Evolutionary conservation across 1,139 yeast species (phyloP), one percentile per base, ranked within the genome.

Genomic region (Magnusiomyces starmeri): DNA sequence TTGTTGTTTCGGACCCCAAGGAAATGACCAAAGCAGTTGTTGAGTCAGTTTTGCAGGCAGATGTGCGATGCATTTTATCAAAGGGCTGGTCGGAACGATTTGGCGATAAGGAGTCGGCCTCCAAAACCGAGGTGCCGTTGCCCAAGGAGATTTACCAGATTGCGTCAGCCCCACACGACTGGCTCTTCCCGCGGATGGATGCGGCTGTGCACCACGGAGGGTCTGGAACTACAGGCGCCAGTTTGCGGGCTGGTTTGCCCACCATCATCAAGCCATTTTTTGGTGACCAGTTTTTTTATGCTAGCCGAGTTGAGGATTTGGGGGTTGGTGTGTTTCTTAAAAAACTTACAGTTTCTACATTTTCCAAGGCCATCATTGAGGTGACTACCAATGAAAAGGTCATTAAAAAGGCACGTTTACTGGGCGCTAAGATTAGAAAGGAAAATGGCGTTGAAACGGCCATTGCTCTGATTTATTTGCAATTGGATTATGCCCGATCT

Each of bases 171-270:
- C 96, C 97, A 0, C 98, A 90, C 65, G 96, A 89, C 66, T 92
- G 97, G 97, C 71, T 90, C 44, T 90, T 90, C 68, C 85, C 92
- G 0, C 81, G 79, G 57, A 74, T 92, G 43, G 96, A 90, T 68
- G 97, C 92, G 0, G 96, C 95, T 0, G 96, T 90, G 3, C 98
- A 90, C 63, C 98, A 90, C 67, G 98, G 98, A 39, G 98, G 98
- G 0, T 85, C 96, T 0, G 98, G 98, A 1, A 88, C 97, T 0
- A 89, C 97, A 0, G 98, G 98, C 10, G 96, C 97, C 0, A 78
- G 94, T 2, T 66, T 90, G 52, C 71, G 92, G 56, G 85, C 88
- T 9, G 98, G 97, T 0, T 65, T 85, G 32, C 97, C 97, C 0
- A 87, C 96, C 0, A 78, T 90, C 41, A 82, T 90, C 59, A 90